phyloP scores from a whole-genome alignment of 148 eudicot species.

The Persicaria tinctoria region DNA sequence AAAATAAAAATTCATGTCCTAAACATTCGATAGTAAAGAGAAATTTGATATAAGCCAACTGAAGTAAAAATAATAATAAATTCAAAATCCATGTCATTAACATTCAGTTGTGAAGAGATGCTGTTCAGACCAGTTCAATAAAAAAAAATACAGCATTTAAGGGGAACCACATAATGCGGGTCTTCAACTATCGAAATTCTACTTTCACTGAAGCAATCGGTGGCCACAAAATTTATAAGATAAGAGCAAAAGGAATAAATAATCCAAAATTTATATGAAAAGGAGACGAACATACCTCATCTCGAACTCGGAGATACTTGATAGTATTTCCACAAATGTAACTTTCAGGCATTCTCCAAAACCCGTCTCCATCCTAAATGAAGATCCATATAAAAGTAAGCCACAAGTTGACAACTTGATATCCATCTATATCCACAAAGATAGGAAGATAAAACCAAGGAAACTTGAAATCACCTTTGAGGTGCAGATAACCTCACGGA shows the following conservation, averaged over 20 bases:
- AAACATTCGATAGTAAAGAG: no score
- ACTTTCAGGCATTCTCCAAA: not conserved
- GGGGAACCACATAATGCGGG: not conserved
- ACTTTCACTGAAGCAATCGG: not conserved
- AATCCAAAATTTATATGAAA: no score
- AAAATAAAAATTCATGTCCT: no score
- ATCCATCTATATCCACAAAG: not conserved
- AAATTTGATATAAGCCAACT: no score
- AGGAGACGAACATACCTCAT: slow-evolving; percentile 24
- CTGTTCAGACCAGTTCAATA: not conserved
- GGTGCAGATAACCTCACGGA: slow-evolving; percentile 93
- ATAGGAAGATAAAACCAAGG: not conserved
- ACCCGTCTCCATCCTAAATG: no score
- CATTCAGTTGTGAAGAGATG: not conserved
- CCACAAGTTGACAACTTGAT: no score
- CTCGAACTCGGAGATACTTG: slow-evolving; percentile 45
- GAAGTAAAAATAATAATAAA: not conserved
- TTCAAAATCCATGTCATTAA: not conserved
- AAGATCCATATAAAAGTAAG: no score
- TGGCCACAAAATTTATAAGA: not conserved
- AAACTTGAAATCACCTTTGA: slow-evolving; percentile 48
- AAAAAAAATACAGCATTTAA: not conserved
- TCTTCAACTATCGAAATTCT: not conserved
- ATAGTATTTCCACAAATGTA: slow-evolving; percentile 89
- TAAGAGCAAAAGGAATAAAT: not conserved